Evolutionary conservation across 139 green algal species (phyloP), one percentile per base, ranked within the genome.

Genomic region (Picochlorum sp.): DNA sequence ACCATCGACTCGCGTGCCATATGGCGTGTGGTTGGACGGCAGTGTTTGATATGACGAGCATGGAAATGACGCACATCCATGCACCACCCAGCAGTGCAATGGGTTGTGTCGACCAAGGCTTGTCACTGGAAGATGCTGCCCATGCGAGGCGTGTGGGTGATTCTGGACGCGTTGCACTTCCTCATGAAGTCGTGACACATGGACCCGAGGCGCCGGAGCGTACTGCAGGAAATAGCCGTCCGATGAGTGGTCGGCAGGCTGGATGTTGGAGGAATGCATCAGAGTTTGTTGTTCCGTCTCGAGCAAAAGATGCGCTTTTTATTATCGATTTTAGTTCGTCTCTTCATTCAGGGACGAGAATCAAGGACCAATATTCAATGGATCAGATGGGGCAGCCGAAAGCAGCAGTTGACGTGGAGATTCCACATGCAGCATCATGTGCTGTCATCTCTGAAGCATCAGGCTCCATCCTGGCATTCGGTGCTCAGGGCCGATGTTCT

Each of bases 21-120:
- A 49, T 78, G 37, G 59, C 47, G 28, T 70, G 65, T 49, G 54
- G 51, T 23, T 78, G 71, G 71, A 72, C 65, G 6, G 71, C 65
- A 18, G 71, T 68, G 41, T 61, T 73, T 16, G 30, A 72, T 55
- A 34, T 73, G 16, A 2, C 30, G 20, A 23, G 21, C 13, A 20
- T 38, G 11, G 18, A 21, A 4, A 24, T 78, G 49, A 78, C 71
- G 0, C 71, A 78, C 63, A 49, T 78, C n/a, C 65, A 78, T 45
- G 71, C 71, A 8, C 71, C 71, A 23, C 47, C 65, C 2, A 41
- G 34, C 34, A 41, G 8, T 41, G 34, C 8, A 9, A 11, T 41
- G 34, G 1, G 34, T 41, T 41, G 8, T 41, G 34, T 41, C 7
- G 34, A 41, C 8, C 34, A 41, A 41, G 34, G 34, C 34, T 41